Percentiles rank a stretch among this genome's conserved stretches.
These are phyloP conservation scores for Chlamydomonas sp. DNA, from an alignment of 139 green algal genomes.

Conservation along the genomic window DNA sequence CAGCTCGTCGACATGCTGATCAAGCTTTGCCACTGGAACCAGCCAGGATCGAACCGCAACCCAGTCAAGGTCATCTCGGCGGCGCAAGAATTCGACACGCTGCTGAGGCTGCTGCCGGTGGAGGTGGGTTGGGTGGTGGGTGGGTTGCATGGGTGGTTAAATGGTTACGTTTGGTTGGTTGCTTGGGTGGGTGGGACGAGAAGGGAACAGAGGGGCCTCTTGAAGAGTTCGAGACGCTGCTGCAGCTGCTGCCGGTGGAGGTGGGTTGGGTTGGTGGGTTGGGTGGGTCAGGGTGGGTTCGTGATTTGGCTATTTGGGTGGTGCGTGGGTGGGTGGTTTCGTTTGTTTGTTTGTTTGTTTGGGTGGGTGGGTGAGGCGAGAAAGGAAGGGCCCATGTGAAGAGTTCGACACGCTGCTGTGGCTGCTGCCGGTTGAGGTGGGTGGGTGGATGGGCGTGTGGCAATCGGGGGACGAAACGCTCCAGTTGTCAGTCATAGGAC, in stretches of 20 bases:
- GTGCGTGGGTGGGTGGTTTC: too few relatives aligned
- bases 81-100: constrained; percentile 38
- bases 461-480: too few relatives aligned
- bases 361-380: background rate
- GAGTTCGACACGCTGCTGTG: background rate
- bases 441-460: background rate
- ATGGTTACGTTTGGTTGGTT: background rate
- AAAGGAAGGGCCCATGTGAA: background rate
- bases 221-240: too few relatives aligned
- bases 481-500: too few relatives aligned
- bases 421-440: background rate
- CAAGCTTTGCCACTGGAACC: constrained; percentile 54
- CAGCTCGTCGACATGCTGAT: constrained; percentile 72
- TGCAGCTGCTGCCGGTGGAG: too few relatives aligned
- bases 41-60: too few relatives aligned
- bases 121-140: constrained; percentile 30
- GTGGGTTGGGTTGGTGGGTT: background rate
- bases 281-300: background rate
- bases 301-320: background rate
- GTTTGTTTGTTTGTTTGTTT: too few relatives aligned
- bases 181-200: constrained; percentile 2
- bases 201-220: too few relatives aligned
- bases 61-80: constrained; percentile 20
- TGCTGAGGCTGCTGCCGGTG: constrained; percentile 59
- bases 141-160: background rate